Conservation (phyloP, 805 yeast species). For the Candida berthetii region DNA sequence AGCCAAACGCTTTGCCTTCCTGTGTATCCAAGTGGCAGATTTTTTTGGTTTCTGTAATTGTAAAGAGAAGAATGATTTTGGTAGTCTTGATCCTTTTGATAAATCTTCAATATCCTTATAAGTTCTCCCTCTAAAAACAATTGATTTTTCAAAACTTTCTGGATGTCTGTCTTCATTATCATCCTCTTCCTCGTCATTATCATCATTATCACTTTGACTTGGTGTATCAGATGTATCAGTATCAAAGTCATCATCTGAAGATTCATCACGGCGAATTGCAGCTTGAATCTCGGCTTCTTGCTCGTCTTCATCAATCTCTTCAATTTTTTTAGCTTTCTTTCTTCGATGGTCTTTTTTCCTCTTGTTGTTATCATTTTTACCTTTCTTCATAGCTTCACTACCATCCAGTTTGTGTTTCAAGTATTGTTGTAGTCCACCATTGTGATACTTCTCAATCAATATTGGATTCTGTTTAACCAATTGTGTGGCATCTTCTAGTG, state of each 20-base stretch:
- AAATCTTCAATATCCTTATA: conserved; percentile 14
- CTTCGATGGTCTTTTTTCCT: background rate
- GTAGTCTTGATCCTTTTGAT: conserved; percentile 14
- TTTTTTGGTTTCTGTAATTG: background rate
- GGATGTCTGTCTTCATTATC: background rate
- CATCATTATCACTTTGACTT: background rate
- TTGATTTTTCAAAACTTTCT: background rate
- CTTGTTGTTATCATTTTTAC: background rate
- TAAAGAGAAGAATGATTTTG: conserved; percentile 15
- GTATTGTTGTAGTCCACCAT: conserved; percentile 13
- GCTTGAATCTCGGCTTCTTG: background rate
- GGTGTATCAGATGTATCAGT: background rate
- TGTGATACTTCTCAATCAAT: conserved; percentile 21
- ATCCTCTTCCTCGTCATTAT: background rate
- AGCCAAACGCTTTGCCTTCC: background rate
- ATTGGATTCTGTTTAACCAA: conserved; percentile 15
- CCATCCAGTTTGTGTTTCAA: conserved; percentile 3
- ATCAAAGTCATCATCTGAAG: background rate
- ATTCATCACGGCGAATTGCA: background rate
- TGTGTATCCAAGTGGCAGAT: background rate
- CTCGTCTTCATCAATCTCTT: background rate
- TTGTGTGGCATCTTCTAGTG: conserved; percentile 13
- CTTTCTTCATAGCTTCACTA: background rate
- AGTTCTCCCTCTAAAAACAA: conserved; percentile 12
- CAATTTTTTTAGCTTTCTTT: background rate